These are phyloP conservation scores for Coemansia sp. DNA, from an alignment of 192 early-diverging fungal species.

Conservation along the genomic window DNA sequence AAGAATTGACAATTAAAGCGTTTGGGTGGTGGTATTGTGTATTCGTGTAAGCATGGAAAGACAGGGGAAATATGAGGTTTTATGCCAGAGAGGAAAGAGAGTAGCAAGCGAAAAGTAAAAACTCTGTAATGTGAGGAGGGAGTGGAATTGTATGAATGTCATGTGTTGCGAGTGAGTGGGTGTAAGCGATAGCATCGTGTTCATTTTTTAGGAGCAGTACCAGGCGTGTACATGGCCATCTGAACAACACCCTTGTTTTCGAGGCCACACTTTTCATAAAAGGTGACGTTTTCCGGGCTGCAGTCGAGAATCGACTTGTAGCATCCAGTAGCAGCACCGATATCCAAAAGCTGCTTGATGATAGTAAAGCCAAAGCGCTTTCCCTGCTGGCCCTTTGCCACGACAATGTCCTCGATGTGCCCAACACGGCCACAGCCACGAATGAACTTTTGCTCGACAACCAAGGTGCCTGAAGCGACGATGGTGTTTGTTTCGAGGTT, in stretches of 20 bases:
- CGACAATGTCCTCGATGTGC: conserved; percentile 89
- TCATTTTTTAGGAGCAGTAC: conserved; percentile 19
- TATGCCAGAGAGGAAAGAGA: too few species aligned
- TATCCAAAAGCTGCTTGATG: conserved; percentile 83
- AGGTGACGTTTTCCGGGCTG: conserved; percentile 73
- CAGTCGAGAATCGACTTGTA: conserved; percentile 88
- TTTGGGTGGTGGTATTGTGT: too few species aligned
- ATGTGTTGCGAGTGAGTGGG: too few species aligned
- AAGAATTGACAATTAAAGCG: too few species aligned
- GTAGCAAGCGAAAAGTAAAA: too few species aligned
- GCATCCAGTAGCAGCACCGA: conserved; percentile 76
- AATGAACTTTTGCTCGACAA: conserved; percentile 92
- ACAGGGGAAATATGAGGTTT: too few species aligned
- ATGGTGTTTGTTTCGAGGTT: conserved; percentile 50
- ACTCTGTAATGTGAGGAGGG: too few species aligned
- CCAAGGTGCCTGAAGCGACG: conserved; percentile 82
- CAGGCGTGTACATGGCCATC: conserved; percentile 62
- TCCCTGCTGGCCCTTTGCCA: conserved; percentile 71
- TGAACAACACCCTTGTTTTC: conserved; percentile 72
- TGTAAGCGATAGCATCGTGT: background rate
- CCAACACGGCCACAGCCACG: conserved; percentile 81
- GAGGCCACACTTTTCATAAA: conserved; percentile 92
- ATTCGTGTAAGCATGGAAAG: too few species aligned
- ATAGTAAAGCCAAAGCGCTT: conserved; percentile 68
- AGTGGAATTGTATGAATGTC: too few species aligned